Base-by-base conservation (phyloP, 768 basidiomycete genomes). In the Pisolithus microcarpus region DNA sequence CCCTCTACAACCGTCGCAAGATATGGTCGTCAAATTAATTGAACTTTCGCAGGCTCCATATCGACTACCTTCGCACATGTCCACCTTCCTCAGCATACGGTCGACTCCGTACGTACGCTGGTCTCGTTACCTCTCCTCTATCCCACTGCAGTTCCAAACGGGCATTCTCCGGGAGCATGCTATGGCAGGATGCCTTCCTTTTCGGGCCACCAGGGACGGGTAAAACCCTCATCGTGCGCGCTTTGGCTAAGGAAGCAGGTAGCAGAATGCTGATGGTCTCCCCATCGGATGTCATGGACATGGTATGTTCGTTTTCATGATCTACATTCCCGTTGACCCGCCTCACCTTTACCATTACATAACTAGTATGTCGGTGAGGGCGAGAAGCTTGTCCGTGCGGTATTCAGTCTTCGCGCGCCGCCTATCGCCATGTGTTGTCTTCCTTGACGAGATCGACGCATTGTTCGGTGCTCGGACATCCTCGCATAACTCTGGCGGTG, bases 151-250 rank as follows among this genome's bases (percentile, higher is more conserved):
- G n/a, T 97, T 97, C 70, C 79, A 84, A 58, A 80, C 81, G 61
- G 93, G 93, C 36, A 87, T 97, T 49, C 72, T 97, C 40, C 94
- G 89, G 67, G 85, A 92, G 56, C 91, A 97, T 62, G 78, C 85
- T 6, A 94, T 95, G 79, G 86, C 82, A 1, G 93, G 94, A 2
- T 92, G 89, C 57, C 77, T 97, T 46, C n/a, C 71, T 97, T 19
- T 95, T 95, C 65, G 93, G 93, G 5, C 93, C 93, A 48, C 92
- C 90, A 15, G 93, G 93, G 39, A 83, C 82, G n/a, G 93, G 93
- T 3, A 95, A 95, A 69, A 94, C 92, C 0, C 72, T 94, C 15
- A 77, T 92, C 9, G 91, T 91, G 9, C 82, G 91, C 43, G 93
- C 93, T 18, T 76, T 97, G 9, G 94, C 94, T 3, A 88, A 87